These are phyloP conservation scores for Alternaria triticina DNA, from an alignment of 2,329 filamentous ascomycete species.

Conservation along the genomic window DNA sequence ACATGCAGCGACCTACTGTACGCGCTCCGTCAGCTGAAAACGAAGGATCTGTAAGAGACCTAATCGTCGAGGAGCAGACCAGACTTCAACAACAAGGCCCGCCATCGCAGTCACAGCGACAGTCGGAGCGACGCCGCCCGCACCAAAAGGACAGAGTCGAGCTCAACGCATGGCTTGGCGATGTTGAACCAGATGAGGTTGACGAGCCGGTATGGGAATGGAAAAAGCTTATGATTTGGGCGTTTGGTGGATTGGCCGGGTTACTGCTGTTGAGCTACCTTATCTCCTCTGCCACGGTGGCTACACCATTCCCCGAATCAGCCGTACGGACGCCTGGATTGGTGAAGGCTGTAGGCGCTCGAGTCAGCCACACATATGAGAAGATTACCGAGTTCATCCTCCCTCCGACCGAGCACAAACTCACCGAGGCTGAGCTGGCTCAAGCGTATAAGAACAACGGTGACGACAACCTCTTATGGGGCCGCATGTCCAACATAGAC, in stretches of 20 bases:
- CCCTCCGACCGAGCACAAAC: constrained; percentile 16
- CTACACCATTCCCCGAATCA: constrained; percentile 8
- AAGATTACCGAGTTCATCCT: constrained; percentile 21
- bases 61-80: constrained; percentile 27
- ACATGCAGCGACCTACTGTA: neutral
- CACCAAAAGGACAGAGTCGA: constrained; percentile 14
- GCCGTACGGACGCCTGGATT: constrained; percentile 13
- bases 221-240: constrained; percentile 12
- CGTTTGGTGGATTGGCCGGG: constrained; percentile 16
- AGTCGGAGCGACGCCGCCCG: constrained; percentile 2
- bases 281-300: constrained; percentile 2
- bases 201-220: constrained; percentile 25
- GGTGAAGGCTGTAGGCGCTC: constrained; percentile 16
- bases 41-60: constrained; percentile 18
- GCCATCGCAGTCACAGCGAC: constrained; percentile 8
- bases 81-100: constrained; percentile 21
- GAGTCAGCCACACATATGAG: constrained; percentile 23
- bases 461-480: constrained; percentile 25
- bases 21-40: constrained; percentile 3
- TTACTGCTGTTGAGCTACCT: constrained; percentile 2
- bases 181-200: constrained; percentile 14
- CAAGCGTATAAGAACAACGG: constrained; percentile 7
- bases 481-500: constrained; percentile 22
- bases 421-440: neutral
- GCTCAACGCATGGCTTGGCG: constrained; percentile 28